Base-by-base conservation (phyloP, 179 eudicot species). In the Spinacia oleracea region DNA sequence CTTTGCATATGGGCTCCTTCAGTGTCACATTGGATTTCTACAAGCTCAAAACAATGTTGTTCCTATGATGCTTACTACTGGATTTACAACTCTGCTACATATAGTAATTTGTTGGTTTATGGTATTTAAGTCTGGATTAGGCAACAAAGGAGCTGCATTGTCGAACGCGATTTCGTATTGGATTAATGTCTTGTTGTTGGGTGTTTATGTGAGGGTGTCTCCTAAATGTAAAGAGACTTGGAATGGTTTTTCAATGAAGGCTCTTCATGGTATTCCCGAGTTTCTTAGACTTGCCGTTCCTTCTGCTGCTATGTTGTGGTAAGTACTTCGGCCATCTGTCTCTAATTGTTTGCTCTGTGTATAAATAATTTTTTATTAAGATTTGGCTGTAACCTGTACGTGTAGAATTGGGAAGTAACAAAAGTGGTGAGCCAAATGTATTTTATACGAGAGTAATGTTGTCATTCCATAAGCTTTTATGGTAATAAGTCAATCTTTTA, bases 221-320 rank as follows among this genome's bases (percentile, higher is more conserved):
- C 69, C 93, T 65, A 76, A 89, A 0, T 93, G 97, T 79, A 65
- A 74, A 0, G 87, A 86, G 59, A 92, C 90, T 18, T 92, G 98
- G 97, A 86, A 87, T 10, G 95, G 95, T 11, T 84, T 88, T 55
- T 90, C 97, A 1, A 87, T 51, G n/a, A 93, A 88, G 79, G 92
- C 97, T 15, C 71, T 90, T 21, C 76, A 72, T 6, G 70, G 46
- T 35, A 60, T 92, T 93, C 76, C 38, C 5, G 56, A 70, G 58
- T 70, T 70, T 70, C 56, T 93, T 46, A 90, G 81, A 63, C 92
- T 92, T 76, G 92, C 92, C n/a, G 70, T 93, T 63, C 98, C 98
- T 82, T 93, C 98, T 0, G 92, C 98, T 32, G 81, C 81, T 56
- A 92, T 93, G 98, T 86, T 89, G 35, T 93, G 98, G 97, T 93